Percentiles rank a stretch among this genome's conserved stretches.
Evolutionary conservation across 2,329 filamentous ascomycete genomes (phyloP).

Genomic region (Aspergillus ochraceus): DNA sequence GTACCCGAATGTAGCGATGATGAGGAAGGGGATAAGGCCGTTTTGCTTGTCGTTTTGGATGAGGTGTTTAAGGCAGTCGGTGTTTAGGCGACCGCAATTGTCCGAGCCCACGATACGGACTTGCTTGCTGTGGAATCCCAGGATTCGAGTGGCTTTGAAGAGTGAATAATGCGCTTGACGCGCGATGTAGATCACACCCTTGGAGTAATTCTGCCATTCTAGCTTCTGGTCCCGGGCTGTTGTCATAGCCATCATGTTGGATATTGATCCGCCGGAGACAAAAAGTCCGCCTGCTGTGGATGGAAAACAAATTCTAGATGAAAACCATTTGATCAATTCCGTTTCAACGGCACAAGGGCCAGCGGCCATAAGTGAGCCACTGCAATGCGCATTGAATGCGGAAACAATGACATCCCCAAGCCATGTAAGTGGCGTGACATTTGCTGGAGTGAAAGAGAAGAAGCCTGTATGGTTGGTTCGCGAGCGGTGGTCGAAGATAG

Average conservation of each 20-base stretch:
- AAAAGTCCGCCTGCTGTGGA: constrained; percentile 17
- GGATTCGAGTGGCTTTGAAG: constrained; percentile 13
- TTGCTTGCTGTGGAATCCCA: constrained; percentile 16
- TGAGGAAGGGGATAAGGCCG: constrained; percentile 14
- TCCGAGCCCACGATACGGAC: constrained; percentile 15
- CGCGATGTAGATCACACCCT: constrained; percentile 16
- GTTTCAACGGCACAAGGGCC: constrained; percentile 15
- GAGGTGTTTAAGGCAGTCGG: not conserved
- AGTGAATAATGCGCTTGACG: constrained; percentile 21
- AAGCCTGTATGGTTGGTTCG: constrained; percentile 10
- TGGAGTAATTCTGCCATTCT: not conserved
- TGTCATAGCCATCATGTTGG: constrained; percentile 21
- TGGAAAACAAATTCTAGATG: constrained; percentile 10
- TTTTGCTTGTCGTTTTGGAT: constrained; percentile 7
- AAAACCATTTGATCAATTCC: constrained; percentile 18
- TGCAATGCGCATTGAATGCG: constrained; percentile 3
- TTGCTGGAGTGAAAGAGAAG: constrained; percentile 13
- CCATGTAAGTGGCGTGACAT: constrained; percentile 6
- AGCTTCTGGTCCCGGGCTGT: constrained; percentile 21
- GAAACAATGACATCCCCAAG: constrained; percentile 3
- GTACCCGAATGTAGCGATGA: constrained; percentile 20
- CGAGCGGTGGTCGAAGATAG: constrained; percentile 13
- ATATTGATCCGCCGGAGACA: constrained; percentile 23
- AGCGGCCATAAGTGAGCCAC: constrained; percentile 1
- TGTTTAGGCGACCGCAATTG: constrained; percentile 6